These are phyloP conservation scores for Ustilago trichophora DNA, from an alignment of 1,284 basidiomycete genomes.

Conservation along the genomic window DNA sequence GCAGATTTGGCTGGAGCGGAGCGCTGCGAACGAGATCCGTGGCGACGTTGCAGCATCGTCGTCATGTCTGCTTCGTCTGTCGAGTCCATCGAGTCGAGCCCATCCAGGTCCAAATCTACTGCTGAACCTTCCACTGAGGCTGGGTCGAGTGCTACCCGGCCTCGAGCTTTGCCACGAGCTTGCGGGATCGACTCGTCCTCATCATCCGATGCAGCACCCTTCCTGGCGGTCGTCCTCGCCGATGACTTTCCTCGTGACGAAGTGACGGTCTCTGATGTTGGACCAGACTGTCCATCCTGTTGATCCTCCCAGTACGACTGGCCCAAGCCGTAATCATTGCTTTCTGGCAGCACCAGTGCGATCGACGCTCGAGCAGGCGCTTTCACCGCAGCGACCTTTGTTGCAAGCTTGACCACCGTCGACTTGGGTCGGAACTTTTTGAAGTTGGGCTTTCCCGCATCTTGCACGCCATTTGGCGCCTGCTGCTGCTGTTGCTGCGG, in stretches of 20 bases:
- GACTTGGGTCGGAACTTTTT: slow-evolving; percentile 45
- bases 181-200: slow-evolving; percentile 5
- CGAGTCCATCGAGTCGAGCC: slow-evolving; percentile 31
- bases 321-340: slow-evolving; percentile 40
- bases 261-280: neutral
- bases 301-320: slow-evolving; percentile 19
- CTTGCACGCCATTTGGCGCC: neutral
- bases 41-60: slow-evolving; percentile 18
- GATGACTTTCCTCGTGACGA: neutral
- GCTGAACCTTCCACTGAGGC: slow-evolving; percentile 11
- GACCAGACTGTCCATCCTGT: slow-evolving; percentile 1
- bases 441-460: slow-evolving; percentile 30
- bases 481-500: slow-evolving; percentile 1
- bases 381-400: too few relatives aligned
- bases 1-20: neutral
- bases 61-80: slow-evolving; percentile 39
- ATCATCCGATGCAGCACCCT: slow-evolving; percentile 10
- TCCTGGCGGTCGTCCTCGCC: too few relatives aligned
- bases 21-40: slow-evolving; percentile 14
- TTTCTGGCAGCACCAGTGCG: slow-evolving; percentile 29
- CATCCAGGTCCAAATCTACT: slow-evolving; percentile 24
- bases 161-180: neutral
- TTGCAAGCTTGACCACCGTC: too few relatives aligned
- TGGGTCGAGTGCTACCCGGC: slow-evolving; percentile 12
- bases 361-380: too few relatives aligned